Conservation (phyloP, 1,284 basidiomycete species). For the Moesziomyces parantarcticus region DNA sequence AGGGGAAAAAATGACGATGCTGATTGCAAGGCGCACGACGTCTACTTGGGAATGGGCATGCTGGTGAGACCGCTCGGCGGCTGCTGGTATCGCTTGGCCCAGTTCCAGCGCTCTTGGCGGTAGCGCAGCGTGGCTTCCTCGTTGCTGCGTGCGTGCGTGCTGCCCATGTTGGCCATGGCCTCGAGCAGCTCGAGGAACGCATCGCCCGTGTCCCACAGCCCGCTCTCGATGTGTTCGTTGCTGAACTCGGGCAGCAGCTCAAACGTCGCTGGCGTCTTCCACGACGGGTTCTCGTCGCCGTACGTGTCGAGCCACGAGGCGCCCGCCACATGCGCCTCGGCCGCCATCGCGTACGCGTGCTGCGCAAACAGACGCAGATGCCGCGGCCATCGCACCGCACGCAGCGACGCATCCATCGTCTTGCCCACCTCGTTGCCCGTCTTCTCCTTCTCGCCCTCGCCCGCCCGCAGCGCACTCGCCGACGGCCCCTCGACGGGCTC, state of each 20-base stretch:
- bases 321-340: conserved; percentile 46
- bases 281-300: conserved; percentile 32
- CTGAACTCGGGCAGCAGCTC: conserved; percentile 32
- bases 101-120: conserved; percentile 45
- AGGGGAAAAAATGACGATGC: not conserved
- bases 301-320: conserved; percentile 36
- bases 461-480: conserved; percentile 11
- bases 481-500: conserved; percentile 28
- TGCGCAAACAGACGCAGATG: conserved; percentile 51
- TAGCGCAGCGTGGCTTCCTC: conserved; percentile 44
- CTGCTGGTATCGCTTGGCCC: conserved; percentile 42
- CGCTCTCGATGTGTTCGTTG: conserved; percentile 37
- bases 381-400: conserved; percentile 55
- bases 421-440: conserved; percentile 53
- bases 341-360: conserved; percentile 57
- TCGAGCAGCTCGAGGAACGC: conserved; percentile 46
- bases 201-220: conserved; percentile 51
- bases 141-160: conserved; percentile 42
- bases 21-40: not conserved
- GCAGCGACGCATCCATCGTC: conserved; percentile 43
- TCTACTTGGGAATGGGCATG: conserved; percentile 29
- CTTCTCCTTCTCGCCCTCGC: conserved; percentile 46
- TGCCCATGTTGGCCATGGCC: conserved; percentile 53
- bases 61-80: conserved; percentile 31
- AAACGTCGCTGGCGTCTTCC: conserved; percentile 46